Evolutionary conservation across 768 basidiomycete genomes (phyloP), one percentile per base, ranked within the genome.

Genomic region (Podaxis carcinomalis): DNA sequence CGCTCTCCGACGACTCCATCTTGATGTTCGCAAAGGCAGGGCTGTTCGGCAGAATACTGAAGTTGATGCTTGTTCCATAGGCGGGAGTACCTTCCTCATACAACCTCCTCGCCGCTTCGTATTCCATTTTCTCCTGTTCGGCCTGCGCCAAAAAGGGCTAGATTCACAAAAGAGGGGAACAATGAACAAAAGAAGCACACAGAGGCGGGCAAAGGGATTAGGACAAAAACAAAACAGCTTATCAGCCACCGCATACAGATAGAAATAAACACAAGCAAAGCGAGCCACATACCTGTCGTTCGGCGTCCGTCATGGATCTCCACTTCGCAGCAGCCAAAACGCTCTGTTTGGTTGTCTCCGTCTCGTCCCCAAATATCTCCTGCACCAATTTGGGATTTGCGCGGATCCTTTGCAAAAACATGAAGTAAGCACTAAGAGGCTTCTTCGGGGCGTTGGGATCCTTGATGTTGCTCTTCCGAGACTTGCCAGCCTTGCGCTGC

Each of bases 371-470:
- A 75, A 95, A 96, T 5, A 96, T 86, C 11, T 88, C 87, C 62
- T 71, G 79, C 9, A 92, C 90, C n/a, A 95, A 74, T 37, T 78
- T 77, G 2, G 86, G 83, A 68, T 91, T 86, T 56, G 90, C 88
- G 62, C 95, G 82, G 66, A 97, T 97, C 49, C 88, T 85, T 72
- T 95, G 93, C 65, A 96, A 73, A 78, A 95, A 97, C 87, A 95
- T 91, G 65, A 97, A 96, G 69, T 96, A 97, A 0, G 95, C 93
- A 70, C 87, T 89, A 47, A 96, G 83, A 5, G 95, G 95, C 70
- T 96, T 96, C 85, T 94, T 95, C 2, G 95, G 95, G 6, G 93
- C 95, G 69, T 97, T 96, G 36, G 94, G 94, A 71, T 97, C 94
- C 77, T 95, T 96, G 75, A 97, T 90, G 72, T 97, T 97, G 66